Conservation (phyloP, 352 stramenopile genomes). For the Globisporangium emineosum region DNA sequence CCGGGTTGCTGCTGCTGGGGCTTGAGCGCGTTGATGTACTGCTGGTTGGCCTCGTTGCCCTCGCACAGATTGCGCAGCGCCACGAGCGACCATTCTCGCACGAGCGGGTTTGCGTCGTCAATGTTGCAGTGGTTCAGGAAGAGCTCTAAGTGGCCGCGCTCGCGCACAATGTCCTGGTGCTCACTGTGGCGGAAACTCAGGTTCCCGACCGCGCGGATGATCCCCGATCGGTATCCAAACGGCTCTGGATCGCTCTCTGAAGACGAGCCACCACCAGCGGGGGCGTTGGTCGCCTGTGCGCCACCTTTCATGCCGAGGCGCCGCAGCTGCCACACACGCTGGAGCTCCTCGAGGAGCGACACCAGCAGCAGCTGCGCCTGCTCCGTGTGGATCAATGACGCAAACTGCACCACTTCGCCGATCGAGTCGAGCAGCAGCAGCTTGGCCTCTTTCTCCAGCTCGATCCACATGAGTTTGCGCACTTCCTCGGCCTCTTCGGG, state of each 20-base stretch:
- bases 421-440: slow-evolving; percentile 69
- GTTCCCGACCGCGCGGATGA: slow-evolving; percentile 85
- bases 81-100: slow-evolving; percentile 89
- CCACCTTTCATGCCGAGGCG: slow-evolving; percentile 17
- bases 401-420: slow-evolving; percentile 47
- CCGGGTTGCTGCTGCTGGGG: slow-evolving; percentile 64
- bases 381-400: slow-evolving; percentile 1
- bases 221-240: slow-evolving; percentile 65
- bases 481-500: slow-evolving; percentile 53
- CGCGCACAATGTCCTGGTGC: slow-evolving; percentile 79
- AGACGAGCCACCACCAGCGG: slow-evolving; percentile 2
- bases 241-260: slow-evolving; percentile 29
- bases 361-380: slow-evolving; percentile 26
- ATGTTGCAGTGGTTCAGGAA: slow-evolving; percentile 91
- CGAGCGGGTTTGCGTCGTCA: slow-evolving; percentile 81
- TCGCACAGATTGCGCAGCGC: slow-evolving; percentile 88
- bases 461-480: slow-evolving; percentile 69
- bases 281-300: slow-evolving; percentile 17
- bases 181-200: slow-evolving; percentile 61
- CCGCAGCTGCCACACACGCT: slow-evolving; percentile 50
- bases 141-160: slow-evolving; percentile 65
- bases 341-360: slow-evolving; percentile 55
- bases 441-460: slow-evolving; percentile 76
- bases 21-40: slow-evolving; percentile 58
- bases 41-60: slow-evolving; percentile 72